Base-by-base conservation (phyloP, 2,329 filamentous ascomycete genomes). In the Penicillium digitatum region DNA sequence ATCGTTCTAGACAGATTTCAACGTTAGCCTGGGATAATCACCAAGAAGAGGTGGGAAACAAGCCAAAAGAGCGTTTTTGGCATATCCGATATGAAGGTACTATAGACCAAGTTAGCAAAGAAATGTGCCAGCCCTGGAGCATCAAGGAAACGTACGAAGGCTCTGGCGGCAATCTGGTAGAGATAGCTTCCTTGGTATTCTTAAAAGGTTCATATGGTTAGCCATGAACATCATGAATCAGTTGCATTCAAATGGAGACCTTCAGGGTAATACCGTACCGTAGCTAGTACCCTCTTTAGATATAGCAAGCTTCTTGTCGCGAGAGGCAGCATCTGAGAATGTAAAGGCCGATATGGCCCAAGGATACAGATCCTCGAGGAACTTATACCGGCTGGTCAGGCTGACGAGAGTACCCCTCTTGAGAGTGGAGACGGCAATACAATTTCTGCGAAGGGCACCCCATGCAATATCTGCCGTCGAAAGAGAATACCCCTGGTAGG, bases 41-140 rank as follows among this genome's bases (percentile, higher is more conserved):
- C 6, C 1, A 24, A 24, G 12, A 24, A 24, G 3, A 39, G 20
- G 37, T 14, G 12, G 12, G 5, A 39, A 39, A 24, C 20, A 10
- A 39, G 16, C 38, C 54, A 97, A 84, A 52, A 95, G 81, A 6
- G 90, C 91, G 26, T 91, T 91, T 78, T 97, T 97, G 64, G 91
- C 90, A 78, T 97, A 93, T 50, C 93, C 93, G 60, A 96, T 95
- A 77, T 96, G 92, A 42, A 96, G 84, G 72, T 95, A 96, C 62
- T 70, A 26, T 8, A 39, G 12, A 39, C 12, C 5, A 24, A 39
- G 20, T 24, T 39, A 24, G 24, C 16, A 27, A 12, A 26, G 29
- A 10, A 48, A 22, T 24, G 29, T 31, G 12, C 37, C 6, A 27
- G 16, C 3, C 12, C 26, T 8, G 26, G 26, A 16, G 22, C 22